These are phyloP conservation scores for Wickerhamomyces subpelliculosus DNA, from an alignment of 805 yeast species.

Conservation along the genomic window DNA sequence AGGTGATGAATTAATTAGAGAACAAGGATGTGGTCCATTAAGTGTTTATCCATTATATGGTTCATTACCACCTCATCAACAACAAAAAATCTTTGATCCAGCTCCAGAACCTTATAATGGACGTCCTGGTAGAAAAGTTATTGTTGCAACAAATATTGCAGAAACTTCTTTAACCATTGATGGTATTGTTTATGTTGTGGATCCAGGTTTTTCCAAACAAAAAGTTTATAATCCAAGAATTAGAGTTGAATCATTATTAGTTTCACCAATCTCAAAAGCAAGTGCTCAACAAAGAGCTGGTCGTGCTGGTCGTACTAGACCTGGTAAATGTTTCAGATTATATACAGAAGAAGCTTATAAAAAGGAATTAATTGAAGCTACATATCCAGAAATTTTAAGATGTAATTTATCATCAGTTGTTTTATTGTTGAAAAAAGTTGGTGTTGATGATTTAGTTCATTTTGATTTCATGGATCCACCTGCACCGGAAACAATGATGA, in stretches of 20 bases:
- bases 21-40: constrained; percentile 84
- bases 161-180: constrained; percentile 97
- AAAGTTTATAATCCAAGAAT: constrained; percentile 95
- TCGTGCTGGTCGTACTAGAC: constrained; percentile 99
- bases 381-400: constrained; percentile 91
- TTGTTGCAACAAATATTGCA: constrained; percentile 91
- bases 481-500: constrained; percentile 99
- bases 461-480: constrained; percentile 99
- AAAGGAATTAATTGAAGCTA: constrained; percentile 88
- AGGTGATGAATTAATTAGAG: constrained; percentile 82
- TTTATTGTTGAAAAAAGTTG: constrained; percentile 85
- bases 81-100: constrained; percentile 86
- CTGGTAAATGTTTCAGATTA: constrained; percentile 94
- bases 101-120: constrained; percentile 76
- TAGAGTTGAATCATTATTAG: constrained; percentile 88
- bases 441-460: constrained; percentile 93
- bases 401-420: constrained; percentile 90
- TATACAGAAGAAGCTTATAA: constrained; percentile 96
- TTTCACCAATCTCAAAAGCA: constrained; percentile 95
- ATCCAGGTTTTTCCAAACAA: constrained; percentile 95
- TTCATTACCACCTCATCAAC: constrained; percentile 93
- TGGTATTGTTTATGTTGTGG: constrained; percentile 95
- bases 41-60: constrained; percentile 92
- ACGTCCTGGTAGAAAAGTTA: constrained; percentile 91
- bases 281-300: constrained; percentile 98